phyloP scores from a whole-genome alignment of 495 filamentous ascomycete genomes.

The Lepidopterella palustris region DNA sequence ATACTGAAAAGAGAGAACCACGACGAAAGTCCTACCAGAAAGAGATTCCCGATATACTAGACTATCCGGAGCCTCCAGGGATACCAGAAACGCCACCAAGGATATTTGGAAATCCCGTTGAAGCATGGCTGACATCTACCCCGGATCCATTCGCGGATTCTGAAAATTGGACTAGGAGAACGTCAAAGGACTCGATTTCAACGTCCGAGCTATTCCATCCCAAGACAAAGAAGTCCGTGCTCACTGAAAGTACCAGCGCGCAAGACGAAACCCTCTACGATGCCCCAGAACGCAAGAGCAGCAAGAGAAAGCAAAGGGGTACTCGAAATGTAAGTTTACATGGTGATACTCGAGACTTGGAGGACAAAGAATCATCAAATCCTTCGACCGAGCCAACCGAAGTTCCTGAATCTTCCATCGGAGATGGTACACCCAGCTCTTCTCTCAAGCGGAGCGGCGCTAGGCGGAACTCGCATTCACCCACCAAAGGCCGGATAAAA shows the following conservation, averaged over 20 bases:
- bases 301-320: conserved; percentile 11
- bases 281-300: conserved; percentile 3
- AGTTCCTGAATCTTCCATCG: not conserved
- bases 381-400: conserved; percentile 4
- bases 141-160: conserved; percentile 34
- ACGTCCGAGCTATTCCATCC: conserved; percentile 8
- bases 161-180: conserved; percentile 12
- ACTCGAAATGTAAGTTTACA: conserved; percentile 4
- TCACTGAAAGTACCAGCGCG: conserved; percentile 1
- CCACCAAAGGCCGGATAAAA: conserved; percentile 28
- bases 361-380: not conserved
- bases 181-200: conserved; percentile 20
- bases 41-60: not conserved
- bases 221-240: conserved; percentile 8
- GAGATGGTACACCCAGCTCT: conserved; percentile 13
- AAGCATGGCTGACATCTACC: conserved; percentile 36
- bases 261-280: conserved; percentile 11
- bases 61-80: not conserved
- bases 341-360: conserved; percentile 8
- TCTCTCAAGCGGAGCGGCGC: conserved; percentile 31
- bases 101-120: conserved; percentile 32
- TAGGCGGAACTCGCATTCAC: conserved; percentile 30
- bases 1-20: conserved; percentile 5
- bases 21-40: conserved; percentile 13
- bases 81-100: conserved; percentile 19